Percentiles rank a stretch among this genome's conserved stretches.
phyloP scores from a whole-genome alignment of 2,329 filamentous ascomycete species.

The Leptographium radiaticola region DNA sequence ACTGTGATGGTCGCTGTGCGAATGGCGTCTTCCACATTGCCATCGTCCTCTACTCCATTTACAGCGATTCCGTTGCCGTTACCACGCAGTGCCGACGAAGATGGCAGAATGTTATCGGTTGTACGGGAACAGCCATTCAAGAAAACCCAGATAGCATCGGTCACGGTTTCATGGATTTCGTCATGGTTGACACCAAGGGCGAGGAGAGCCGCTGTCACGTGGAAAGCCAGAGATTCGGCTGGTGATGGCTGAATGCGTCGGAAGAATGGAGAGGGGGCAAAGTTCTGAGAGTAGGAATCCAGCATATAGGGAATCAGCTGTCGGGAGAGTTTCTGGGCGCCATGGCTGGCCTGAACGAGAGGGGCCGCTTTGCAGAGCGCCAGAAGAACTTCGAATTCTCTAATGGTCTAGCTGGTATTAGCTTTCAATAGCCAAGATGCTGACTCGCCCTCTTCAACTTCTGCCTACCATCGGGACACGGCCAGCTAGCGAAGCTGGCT shows the following conservation, averaged over 20 bases:
- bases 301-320: conserved; percentile 77
- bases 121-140: conserved; percentile 55
- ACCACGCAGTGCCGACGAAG: not conserved
- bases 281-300: conserved; percentile 67
- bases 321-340: conserved; percentile 63
- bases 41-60: conserved; percentile 41
- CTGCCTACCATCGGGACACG: conserved; percentile 46
- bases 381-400: conserved; percentile 83
- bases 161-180: conserved; percentile 52
- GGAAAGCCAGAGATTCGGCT: conserved; percentile 69
- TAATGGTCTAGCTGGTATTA: conserved; percentile 47
- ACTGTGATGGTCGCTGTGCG: conserved; percentile 64
- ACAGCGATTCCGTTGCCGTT: not conserved
- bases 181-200: conserved; percentile 62
- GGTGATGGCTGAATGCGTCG: conserved; percentile 75
- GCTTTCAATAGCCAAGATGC: not conserved
- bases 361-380: conserved; percentile 86
- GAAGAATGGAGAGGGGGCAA: conserved; percentile 70
- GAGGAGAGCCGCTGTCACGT: conserved; percentile 71
- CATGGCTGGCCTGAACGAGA: conserved; percentile 53
- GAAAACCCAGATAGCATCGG: conserved; percentile 57
- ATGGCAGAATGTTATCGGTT: conserved; percentile 38
- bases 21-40: conserved; percentile 52
- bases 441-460: not conserved
- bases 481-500: conserved; percentile 27